These are phyloP conservation scores for Penicillium roqueforti DNA, from an alignment of 495 filamentous ascomycete genomes.

Conservation along the genomic window DNA sequence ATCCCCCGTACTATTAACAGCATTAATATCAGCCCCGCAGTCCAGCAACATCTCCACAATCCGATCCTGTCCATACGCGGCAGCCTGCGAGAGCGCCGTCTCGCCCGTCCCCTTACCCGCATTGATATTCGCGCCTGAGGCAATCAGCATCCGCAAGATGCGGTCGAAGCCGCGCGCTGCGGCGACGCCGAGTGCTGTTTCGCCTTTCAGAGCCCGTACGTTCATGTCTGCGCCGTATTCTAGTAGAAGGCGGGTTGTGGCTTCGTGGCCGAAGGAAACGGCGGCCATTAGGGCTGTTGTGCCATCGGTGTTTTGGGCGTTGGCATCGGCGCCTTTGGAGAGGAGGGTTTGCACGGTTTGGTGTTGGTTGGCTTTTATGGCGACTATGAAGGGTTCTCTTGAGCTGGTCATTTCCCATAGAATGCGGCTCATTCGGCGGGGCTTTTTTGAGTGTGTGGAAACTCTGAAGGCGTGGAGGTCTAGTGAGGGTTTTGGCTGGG, in stretches of 20 bases:
- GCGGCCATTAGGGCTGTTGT: conserved; percentile 40
- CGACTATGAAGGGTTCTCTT: conserved; percentile 12
- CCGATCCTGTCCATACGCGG: conserved; percentile 29
- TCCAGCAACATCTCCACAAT: conserved; percentile 39
- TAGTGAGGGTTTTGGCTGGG: not conserved
- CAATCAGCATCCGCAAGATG: conserved; percentile 29
- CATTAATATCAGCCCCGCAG: conserved; percentile 39
- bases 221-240: conserved; percentile 25
- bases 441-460: not conserved
- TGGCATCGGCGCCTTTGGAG: conserved; percentile 35
- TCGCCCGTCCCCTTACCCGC: not conserved
- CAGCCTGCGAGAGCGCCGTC: conserved; percentile 26
- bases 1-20: conserved; percentile 26
- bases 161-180: conserved; percentile 30
- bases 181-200: conserved; percentile 33
- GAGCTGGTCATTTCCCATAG: conserved; percentile 9
- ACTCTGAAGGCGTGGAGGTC: conserved; percentile 3
- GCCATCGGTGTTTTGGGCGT: conserved; percentile 27
- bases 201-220: conserved; percentile 10
- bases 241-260: conserved; percentile 25
- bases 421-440: conserved; percentile 15
- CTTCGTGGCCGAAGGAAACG: conserved; percentile 15
- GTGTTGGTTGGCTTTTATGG: conserved; percentile 6
- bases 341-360: conserved; percentile 16
- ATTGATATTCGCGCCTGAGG: conserved; percentile 22